Base-by-base conservation (phyloP, 805 yeast species). In the Pichia sporocuriosa region DNA sequence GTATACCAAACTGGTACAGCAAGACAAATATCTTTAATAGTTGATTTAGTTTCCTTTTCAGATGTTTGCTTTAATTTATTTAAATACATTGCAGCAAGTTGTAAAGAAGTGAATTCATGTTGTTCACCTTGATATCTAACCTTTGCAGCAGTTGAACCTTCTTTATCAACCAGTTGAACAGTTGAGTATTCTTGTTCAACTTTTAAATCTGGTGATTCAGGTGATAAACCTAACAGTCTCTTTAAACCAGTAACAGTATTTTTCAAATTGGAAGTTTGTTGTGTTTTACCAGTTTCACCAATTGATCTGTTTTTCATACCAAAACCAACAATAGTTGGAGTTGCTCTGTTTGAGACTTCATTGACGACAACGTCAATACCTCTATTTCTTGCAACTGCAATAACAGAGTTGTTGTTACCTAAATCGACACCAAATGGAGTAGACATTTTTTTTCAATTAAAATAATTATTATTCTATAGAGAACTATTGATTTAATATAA, bases 1-100 rank as follows among this genome's bases (percentile, higher is more conserved):
- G 94, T 78, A 77, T 86, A 93, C 97, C 97, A 93, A 37, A 80
- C 84, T 59, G 99, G 99, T 43, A 93, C 97, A 44, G 97, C 82
- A 56, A 93, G 72, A 66, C 89, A 88, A 48, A 93, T 88, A 66
- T 93, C 98, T 49, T 78, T 73, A 57, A 93, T 77, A 57, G 71
- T 77, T 49, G 79, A 78, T 70, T 84, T 84, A 57, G 94, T 83
- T 69, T 93, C 97, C 63, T 73, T 77, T 55, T 68, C 67, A 40
- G 95, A 79, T 43, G 82, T 84, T 53, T 74, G 75, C 73, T 85
- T 88, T 65, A 89, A 76, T 72, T 90, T 90, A 75, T 83, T 79
- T 66, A 93, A 74, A 74, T 80, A 93, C 97, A 88, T 88, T 50
- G 95, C 97, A 46, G 87, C 79, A 52, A 93, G 75, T 73, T 93